Percentiles rank a stretch among this genome's conserved stretches.
phyloP scores from a whole-genome alignment of 2,329 filamentous ascomycete genomes.

The Coniochaeta sp. region DNA sequence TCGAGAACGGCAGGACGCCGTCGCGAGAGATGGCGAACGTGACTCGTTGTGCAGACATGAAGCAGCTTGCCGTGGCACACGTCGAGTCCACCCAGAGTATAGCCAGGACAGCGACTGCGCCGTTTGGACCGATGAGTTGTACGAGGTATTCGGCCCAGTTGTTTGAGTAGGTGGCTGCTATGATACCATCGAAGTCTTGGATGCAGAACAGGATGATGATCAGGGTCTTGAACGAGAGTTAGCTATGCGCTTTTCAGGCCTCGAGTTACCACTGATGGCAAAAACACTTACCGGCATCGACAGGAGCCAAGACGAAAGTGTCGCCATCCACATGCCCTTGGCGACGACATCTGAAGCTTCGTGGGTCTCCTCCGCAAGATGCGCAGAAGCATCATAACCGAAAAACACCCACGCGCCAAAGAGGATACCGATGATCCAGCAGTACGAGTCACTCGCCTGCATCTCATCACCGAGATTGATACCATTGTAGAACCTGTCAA shows the following conservation, averaged over 20 bases:
- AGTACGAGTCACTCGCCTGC: conserved; percentile 26
- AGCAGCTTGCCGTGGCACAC: conserved; percentile 25
- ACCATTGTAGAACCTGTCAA: conserved; percentile 28
- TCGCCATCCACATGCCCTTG: conserved; percentile 29
- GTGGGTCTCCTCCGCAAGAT: conserved; percentile 29
- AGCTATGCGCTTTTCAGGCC: background rate
- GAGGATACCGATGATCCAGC: conserved; percentile 25
- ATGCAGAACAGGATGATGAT: conserved; percentile 31
- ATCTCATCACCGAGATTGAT: conserved; percentile 25
- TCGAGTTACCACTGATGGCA: background rate
- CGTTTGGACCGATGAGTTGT: conserved; percentile 24
- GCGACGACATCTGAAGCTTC: conserved; percentile 26
- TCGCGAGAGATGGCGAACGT: conserved; percentile 31
- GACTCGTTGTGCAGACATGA: conserved; percentile 29
- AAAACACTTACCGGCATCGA: conserved; percentile 21
- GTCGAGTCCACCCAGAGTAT: conserved; percentile 29
- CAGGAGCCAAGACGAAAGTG: conserved; percentile 25
- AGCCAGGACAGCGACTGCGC: conserved; percentile 24
- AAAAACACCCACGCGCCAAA: conserved; percentile 28
- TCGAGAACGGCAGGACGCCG: conserved; percentile 26
- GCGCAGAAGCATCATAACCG: conserved; percentile 25
- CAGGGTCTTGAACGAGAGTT: conserved; percentile 15
- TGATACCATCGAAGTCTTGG: conserved; percentile 29
- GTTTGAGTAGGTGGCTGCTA: conserved; percentile 24
- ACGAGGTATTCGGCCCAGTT: conserved; percentile 31